Evolutionary conservation across 2,329 filamentous ascomycete species (phyloP), one percentile per base, ranked within the genome.

Genomic region (Claviceps arundinis): DNA sequence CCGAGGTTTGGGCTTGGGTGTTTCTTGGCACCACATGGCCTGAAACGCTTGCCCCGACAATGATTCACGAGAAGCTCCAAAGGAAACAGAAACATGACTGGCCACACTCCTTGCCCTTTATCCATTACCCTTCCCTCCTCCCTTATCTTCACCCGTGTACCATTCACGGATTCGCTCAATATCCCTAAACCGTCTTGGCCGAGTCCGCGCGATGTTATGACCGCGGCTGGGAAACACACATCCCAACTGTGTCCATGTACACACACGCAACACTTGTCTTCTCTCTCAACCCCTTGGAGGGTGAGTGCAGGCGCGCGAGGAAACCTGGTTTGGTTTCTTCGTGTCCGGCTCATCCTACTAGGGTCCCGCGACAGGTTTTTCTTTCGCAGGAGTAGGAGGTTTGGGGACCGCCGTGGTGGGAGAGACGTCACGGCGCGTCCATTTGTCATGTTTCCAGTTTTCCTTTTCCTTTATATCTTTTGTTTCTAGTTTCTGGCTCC

Each of bases 401-500:
- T 59, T 55, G 59, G 56, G 58, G 63, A 64, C 61, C 61, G 68
- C 68, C 71, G 69, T 76, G 76, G 72, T 76, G 76, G 76, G 76
- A 81, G 79, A 75, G 78, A 82, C 79, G 78, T 74, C 74, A 73
- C 71, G 69, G 68, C 68, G 62, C 60, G 64, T 71, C 65, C 53
- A 55, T 55, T 17, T 48, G 48, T 53, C 53, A 45, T 55, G 50
- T 50, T 50, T 45, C 42, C 8, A 6, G 11, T 17, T 52, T 48
- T 52, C 45, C 38, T 44, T 30, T 19, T 48, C 47, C 48, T 47
- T 50, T 56, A 30, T 54, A 47, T 55, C 53, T 50, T 50, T 26
- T 16, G 22, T 30, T 30, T 45, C n/a, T 19, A 11, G 26, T 45
- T 30, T 44, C 7, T 34, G 30, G 30, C 30, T 34, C 6, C 43